Evolutionary conservation across 768 basidiomycete genomes (phyloP), one percentile per base, ranked within the genome.

Genomic region (Lyophyllum semitale): DNA sequence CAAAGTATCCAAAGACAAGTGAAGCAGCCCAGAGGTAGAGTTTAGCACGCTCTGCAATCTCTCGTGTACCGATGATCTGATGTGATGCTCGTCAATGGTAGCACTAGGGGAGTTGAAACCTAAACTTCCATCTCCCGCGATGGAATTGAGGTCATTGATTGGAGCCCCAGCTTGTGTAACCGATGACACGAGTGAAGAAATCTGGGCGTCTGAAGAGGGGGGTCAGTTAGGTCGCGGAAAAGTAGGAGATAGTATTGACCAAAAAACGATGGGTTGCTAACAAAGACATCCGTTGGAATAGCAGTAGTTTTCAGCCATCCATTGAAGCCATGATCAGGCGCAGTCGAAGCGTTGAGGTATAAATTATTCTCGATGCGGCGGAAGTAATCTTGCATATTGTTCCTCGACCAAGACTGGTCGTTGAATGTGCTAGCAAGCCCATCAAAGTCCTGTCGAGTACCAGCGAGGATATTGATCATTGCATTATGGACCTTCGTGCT

Each of bases 311-410:
- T 67, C 41, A 71, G 48, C 71, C 69, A 72, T 29, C 69, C 71
- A 25, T 61, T 44, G 49, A 63, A 68, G 2, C 71, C 71, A 46
- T 72, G 71, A 42, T 71, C 67, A 26, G 48, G 54, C 13, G 57
- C 51, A 11, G 57, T 25, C 12, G 52, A 26, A 13, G 59, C 32
- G 17, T 61, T 29, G 38, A 55, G 56, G 51, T 69, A 61, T 12
- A 64, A 46, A 45, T 68, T 68, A 2, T 64, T 44, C 49, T 71
- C 68, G 27, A 71, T 59, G 20, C 55, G 65, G 11, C 60, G 60
- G 60, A 66, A 70, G 45, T 71, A 71, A 37, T 60, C 54, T 38
- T 68, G 70, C 67, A 71, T 70, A 45, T 68, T 69, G 13, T 62
- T 48, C 43, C 63, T 48, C 3, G 64, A 66, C 70, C 70, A 71